Base-by-base conservation (phyloP, 106 monocot genomes). In the Vanilla planifolia region DNA sequence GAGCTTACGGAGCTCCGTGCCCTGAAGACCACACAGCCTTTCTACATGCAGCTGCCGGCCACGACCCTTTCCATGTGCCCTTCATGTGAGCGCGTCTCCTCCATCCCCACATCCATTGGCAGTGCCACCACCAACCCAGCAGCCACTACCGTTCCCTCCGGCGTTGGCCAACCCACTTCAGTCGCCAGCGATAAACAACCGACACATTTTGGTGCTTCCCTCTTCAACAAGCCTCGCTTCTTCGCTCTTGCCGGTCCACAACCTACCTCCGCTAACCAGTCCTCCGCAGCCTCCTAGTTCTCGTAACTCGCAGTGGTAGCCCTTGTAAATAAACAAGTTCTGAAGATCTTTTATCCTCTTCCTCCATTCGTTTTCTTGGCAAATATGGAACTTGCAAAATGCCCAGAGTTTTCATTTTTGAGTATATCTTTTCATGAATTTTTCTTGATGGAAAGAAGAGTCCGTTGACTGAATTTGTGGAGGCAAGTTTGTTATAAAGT, bases 61-160 rank as follows among this genome's bases (percentile, higher is more conserved):
- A 79, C 88, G 21, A 86, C 80, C 21, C 77, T 81, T 37, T 75
- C 81, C 6, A 86, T 86, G 81, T 81, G 82, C 35, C 88, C 88
- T 0, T 79, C 79, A 17, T 76, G 82, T 59, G 81, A 86, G 66
- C 63, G 75, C 28, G 53, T 53, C 29, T 28, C 53, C 15, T 53
- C 53, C 53, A 53, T 24, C 20, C 55, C 71, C 29, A 47, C 71
- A 8, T 39, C 75, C 27, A 71, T 24, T 25, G 50, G 65, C 33
- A 2, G 47, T 20, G 20, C 76, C 29, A 30, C 70, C 8, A 27
- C 76, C 7, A 30, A 65, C 39, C 11, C 57, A 19, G 1, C 32
- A 22, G 26, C 26, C 17, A 42, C 55, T 16, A 37, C 56, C 0
- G 16, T 13, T 33, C 17, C 67, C 6, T 17, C 52, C n/a, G 51